Evolutionary conservation across 23 red algal species (phyloP).

Genomic region (Agarophyton chilense): DNA sequence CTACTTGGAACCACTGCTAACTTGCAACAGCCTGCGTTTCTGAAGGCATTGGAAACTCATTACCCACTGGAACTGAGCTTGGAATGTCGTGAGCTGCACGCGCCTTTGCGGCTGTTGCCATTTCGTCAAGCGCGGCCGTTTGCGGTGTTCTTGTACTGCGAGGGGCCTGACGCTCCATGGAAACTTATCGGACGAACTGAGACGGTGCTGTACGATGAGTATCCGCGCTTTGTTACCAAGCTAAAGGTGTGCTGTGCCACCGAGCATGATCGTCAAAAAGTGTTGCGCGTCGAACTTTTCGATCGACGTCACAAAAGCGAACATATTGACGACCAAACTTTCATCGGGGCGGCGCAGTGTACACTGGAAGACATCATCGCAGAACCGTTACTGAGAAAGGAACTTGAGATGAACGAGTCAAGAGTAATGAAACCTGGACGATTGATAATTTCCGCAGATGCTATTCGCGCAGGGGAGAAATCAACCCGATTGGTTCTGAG

Average conservation of each 20-base stretch:
- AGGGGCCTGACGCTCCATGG: slow-evolving; percentile 34
- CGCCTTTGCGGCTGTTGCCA: slow-evolving; percentile 16
- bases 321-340: slow-evolving; percentile 33
- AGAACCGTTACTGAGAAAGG: slow-evolving; percentile 42
- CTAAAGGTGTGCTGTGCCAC: slow-evolving; percentile 72
- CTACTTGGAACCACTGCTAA: slow-evolving; percentile 64
- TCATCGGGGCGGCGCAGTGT: slow-evolving; percentile 52
- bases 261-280: slow-evolving; percentile 26
- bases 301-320: slow-evolving; percentile 39
- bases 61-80: slow-evolving; percentile 60
- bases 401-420: slow-evolving; percentile 4
- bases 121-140: slow-evolving; percentile 32
- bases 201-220: slow-evolving; percentile 60
- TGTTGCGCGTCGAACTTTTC: slow-evolving; percentile 50
- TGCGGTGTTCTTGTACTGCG: slow-evolving; percentile 50
- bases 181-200: slow-evolving; percentile 67
- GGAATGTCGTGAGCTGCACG: slow-evolving; percentile 20
- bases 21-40: slow-evolving; percentile 49
- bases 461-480: slow-evolving; percentile 16
- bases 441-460: slow-evolving; percentile 38
- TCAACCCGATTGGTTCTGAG: neutral
- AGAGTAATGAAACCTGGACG: slow-evolving; percentile 18
- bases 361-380: slow-evolving; percentile 63
- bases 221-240: slow-evolving; percentile 65
- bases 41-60: slow-evolving; percentile 60